phyloP scores from a whole-genome alignment of 352 stramenopile genomes.

The Phytophthora niederhauseri region DNA sequence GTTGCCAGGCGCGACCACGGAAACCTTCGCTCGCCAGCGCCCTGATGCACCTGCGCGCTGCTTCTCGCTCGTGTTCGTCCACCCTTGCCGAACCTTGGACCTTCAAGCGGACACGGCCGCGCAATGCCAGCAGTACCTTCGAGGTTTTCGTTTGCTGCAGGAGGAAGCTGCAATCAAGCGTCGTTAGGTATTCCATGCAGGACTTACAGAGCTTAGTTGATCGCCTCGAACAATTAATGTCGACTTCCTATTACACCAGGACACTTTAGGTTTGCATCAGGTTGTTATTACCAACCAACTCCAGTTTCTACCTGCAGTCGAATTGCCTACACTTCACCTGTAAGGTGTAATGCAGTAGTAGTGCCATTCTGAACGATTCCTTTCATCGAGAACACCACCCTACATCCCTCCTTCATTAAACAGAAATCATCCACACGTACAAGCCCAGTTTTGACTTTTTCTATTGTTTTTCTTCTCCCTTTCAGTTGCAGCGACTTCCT shows the following conservation, averaged over 20 bases:
- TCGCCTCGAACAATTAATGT: background rate
- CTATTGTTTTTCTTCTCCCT: constrained; percentile 31
- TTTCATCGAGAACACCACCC: too few relatives aligned
- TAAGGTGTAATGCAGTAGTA: too few relatives aligned
- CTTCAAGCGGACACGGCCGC: constrained; percentile 62
- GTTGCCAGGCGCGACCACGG: constrained; percentile 49
- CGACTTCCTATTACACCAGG: too few relatives aligned
- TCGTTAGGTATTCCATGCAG: constrained; percentile 14
- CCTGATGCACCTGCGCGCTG: constrained; percentile 46
- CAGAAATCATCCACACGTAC: too few relatives aligned
- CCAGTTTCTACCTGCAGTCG: too few relatives aligned
- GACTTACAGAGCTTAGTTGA: background rate
- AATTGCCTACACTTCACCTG: too few relatives aligned
- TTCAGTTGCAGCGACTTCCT: constrained; percentile 3
- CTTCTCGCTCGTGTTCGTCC: constrained; percentile 74
- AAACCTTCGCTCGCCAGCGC: constrained; percentile 49
- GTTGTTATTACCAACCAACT: too few relatives aligned
- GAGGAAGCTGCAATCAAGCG: constrained; percentile 51
- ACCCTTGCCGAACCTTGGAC: constrained; percentile 74
- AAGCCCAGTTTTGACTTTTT: constrained; percentile 7
- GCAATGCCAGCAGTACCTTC: constrained; percentile 49
- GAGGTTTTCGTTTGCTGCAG: constrained; percentile 64
- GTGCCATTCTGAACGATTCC: too few relatives aligned
- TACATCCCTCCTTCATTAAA: too few relatives aligned
- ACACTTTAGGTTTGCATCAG: too few relatives aligned